Base-by-base conservation (phyloP, 495 filamentous ascomycete species). In the Neurospora tetrasperma region DNA sequence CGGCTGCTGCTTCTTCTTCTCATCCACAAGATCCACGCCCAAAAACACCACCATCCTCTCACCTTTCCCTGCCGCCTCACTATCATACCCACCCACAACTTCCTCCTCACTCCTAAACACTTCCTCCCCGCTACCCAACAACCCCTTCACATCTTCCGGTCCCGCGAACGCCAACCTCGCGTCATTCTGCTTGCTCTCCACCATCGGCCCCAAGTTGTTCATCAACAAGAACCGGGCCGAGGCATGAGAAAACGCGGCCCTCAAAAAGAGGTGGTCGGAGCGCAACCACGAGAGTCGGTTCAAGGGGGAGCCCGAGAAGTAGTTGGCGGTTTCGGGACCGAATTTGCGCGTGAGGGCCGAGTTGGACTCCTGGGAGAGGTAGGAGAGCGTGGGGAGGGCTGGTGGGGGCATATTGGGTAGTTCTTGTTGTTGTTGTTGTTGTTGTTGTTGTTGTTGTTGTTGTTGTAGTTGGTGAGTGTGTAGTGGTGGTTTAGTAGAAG, bases 301-400 rank as follows among this genome's bases (percentile, higher is more conserved):
- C 39, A 88, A 75, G 1, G 85, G 85, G 69, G 80, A 82, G 87
- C 94, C 93, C 73, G 93, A 92, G 85, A 97, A 98, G 87, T 98
- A 99, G 84, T 99, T 98, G 75, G 91, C 89, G 14, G 93, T 89
- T 83, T 98, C 96, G 75, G 86, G 90, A 77, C 96, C 96, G 81
- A 97, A 98, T 73, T 92, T 96, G 69, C 90, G 87, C 59, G 91
- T 89, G 76, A 99, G 84, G 89, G 94, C 94, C 8, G 92, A 93
- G 84, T 20, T 5, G 11, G 44, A 20, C 77, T 92, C 87, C 78
- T 91, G 87, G 38, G 78, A 78, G 48, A 85, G 80, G 69, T 83
- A 74, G 18, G 86, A 83, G 42, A 86, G 83, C 71, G 80, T 82
- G 39, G 85, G 84, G 74, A 78, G 76, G 10, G 79, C 54, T 66